Evolutionary conservation across 179 eudicot species (phyloP).

Genomic region (Spergularia azorica): DNA sequence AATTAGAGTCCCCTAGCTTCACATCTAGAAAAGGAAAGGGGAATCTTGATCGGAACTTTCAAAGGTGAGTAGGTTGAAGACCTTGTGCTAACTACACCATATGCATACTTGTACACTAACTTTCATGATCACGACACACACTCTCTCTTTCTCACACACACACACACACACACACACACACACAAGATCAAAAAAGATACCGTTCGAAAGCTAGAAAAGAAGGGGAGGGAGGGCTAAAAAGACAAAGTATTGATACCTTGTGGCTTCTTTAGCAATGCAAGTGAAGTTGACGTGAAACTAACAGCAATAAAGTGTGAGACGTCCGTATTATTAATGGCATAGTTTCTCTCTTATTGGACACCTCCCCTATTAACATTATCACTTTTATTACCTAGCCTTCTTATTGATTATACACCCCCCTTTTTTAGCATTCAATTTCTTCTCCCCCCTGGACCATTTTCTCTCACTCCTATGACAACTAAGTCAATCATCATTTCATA

Average conservation of each 20-base stretch:
- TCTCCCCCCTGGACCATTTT: constrained; percentile 25
- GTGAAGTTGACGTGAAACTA: constrained; percentile 56
- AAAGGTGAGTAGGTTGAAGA: too few species aligned
- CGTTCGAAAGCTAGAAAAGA: background rate
- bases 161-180: too few species aligned
- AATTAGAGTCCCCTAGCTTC: too few species aligned
- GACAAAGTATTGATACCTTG: constrained; percentile 24
- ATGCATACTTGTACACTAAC: too few species aligned
- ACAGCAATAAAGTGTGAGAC: constrained; percentile 38
- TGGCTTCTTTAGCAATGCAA: constrained; percentile 17
- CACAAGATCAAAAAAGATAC: background rate
- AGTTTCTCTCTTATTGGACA: constrained; percentile 30
- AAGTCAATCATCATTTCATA: constrained; percentile 14
- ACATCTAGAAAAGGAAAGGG: too few species aligned
- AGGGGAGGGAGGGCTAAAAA: background rate
- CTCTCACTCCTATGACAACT: constrained; percentile 28
- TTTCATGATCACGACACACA: too few species aligned
- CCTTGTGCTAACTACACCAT: too few species aligned
- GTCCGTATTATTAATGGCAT: constrained; percentile 32
- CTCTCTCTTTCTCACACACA: too few species aligned
- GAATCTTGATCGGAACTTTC: too few species aligned
- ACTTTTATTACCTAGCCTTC: constrained; percentile 22
- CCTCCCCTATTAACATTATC: constrained; percentile 32
- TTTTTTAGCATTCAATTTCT: constrained; percentile 32
- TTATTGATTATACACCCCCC: constrained; percentile 24